Evolutionary conservation across 78 protist genomes (phyloP).

Genomic region (Anaeramoeba flamelloides): DNA sequence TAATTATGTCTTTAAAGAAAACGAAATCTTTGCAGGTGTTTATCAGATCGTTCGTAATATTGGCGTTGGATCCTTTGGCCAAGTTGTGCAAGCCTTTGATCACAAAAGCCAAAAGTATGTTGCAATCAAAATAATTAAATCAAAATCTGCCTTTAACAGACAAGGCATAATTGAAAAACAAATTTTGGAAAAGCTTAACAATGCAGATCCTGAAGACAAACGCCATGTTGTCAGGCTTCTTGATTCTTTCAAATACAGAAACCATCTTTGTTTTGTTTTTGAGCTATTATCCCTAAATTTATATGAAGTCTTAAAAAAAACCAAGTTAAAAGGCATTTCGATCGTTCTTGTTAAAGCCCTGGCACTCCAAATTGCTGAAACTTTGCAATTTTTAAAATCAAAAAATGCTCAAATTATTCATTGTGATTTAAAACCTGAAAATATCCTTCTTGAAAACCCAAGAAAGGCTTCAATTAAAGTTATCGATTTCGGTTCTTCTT

Average conservation of each 20-base stretch:
- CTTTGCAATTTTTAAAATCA: slow-evolving; percentile 41
- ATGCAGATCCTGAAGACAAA: slow-evolving; percentile 18
- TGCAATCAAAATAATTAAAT: no score
- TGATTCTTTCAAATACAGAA: slow-evolving; percentile 31
- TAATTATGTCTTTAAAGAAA: no score
- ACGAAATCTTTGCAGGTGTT: no score
- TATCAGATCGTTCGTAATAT: no score
- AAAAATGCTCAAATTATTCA: slow-evolving; percentile 56
- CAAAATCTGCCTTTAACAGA: no score
- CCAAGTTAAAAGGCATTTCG: slow-evolving; percentile 62
- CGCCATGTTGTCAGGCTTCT: slow-evolving; percentile 44
- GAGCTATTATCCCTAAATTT: no score
- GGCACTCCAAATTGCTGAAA: slow-evolving; percentile 52
- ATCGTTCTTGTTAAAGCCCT: slow-evolving; percentile 58
- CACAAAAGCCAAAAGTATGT: no score
- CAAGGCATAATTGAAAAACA: slow-evolving; percentile 49
- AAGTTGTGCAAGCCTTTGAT: no score
- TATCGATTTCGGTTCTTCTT: slow-evolving; percentile 79
- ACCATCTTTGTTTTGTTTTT: slow-evolving; percentile 69
- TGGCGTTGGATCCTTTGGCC: no score
- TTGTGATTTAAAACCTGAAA: slow-evolving; percentile 92
- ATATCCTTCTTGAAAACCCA: slow-evolving; percentile 44
- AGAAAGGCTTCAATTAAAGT: slow-evolving; percentile 56
- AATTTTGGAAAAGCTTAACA: slow-evolving; percentile 28
- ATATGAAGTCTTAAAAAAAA: no score